Conservation (phyloP, 495 filamentous ascomycete genomes). For the Viridothelium virens region DNA sequence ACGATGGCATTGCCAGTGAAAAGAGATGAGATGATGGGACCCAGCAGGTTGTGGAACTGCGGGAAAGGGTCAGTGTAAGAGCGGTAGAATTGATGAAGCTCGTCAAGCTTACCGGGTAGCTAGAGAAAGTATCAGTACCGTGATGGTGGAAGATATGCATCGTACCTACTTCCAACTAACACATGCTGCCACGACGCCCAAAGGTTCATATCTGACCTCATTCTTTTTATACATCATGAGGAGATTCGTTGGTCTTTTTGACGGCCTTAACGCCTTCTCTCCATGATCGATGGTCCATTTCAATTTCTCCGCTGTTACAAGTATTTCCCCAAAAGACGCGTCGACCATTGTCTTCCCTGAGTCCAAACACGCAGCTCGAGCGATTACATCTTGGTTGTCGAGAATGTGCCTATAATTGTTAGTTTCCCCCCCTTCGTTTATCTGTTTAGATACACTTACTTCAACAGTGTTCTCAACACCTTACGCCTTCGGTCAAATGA, state of each 20-base stretch:
- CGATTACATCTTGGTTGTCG: constrained; percentile 84
- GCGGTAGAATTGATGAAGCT: not conserved
- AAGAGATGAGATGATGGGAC: constrained; percentile 79
- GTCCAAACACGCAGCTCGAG: constrained; percentile 78
- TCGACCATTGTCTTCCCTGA: constrained; percentile 97
- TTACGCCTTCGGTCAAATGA: constrained; percentile 68
- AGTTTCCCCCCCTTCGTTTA: not conserved
- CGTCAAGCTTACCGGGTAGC: not conserved
- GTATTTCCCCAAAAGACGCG: constrained; percentile 84
- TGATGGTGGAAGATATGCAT: constrained; percentile 4
- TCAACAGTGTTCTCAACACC: constrained; percentile 74
- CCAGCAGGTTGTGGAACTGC: constrained; percentile 89
- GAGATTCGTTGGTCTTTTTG: constrained; percentile 69
- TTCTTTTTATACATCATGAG: constrained; percentile 96
- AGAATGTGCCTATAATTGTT: constrained; percentile 55
- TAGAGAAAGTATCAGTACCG: constrained; percentile 8
- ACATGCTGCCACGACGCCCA: constrained; percentile 85
- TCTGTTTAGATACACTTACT: constrained; percentile 40
- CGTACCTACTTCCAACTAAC: constrained; percentile 85
- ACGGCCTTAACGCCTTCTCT: constrained; percentile 67
- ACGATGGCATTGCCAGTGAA: constrained; percentile 91
- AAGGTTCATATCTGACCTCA: constrained; percentile 79
- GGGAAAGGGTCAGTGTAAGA: constrained; percentile 17
- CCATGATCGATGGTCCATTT: constrained; percentile 91
- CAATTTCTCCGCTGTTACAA: constrained; percentile 88